These are phyloP conservation scores for Leccinum fallax DNA, from an alignment of 1,284 basidiomycete species.

Conservation along the genomic window DNA sequence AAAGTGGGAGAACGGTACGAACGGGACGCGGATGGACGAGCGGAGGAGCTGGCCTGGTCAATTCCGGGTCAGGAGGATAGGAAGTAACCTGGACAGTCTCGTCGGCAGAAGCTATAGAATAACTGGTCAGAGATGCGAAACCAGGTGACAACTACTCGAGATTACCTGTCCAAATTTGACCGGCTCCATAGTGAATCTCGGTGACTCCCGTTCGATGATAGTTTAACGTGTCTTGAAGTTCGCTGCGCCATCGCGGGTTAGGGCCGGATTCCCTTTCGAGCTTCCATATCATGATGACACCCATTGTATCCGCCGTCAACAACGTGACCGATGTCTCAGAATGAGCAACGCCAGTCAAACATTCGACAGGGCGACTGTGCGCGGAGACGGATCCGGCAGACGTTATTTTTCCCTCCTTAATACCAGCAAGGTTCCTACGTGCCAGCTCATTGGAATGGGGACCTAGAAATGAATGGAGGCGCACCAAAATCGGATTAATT, in stretches of 20 bases:
- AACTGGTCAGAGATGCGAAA: slow-evolving; percentile 2
- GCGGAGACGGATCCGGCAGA: slow-evolving; percentile 68
- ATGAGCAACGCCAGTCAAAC: slow-evolving; percentile 51
- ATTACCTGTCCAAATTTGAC: slow-evolving; percentile 84
- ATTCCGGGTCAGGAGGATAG: slow-evolving; percentile 33
- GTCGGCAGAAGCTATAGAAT: slow-evolving; percentile 75
- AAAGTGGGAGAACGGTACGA: slow-evolving; percentile 71
- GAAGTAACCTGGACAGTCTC: slow-evolving; percentile 71
- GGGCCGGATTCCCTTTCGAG: slow-evolving; percentile 49
- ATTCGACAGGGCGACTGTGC: slow-evolving; percentile 73
- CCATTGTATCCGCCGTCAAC: slow-evolving; percentile 87
- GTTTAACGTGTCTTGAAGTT: slow-evolving; percentile 58
- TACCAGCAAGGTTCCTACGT: slow-evolving; percentile 61
- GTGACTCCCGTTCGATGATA: slow-evolving; percentile 83
- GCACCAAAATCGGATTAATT: slow-evolving; percentile 86
- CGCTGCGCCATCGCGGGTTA: slow-evolving; percentile 54
- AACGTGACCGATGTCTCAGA: slow-evolving; percentile 53
- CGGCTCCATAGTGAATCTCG: slow-evolving; percentile 64
- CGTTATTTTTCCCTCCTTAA: slow-evolving; percentile 44
- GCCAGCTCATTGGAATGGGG: background rate
- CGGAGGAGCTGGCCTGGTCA: slow-evolving; percentile 43
- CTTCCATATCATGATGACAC: slow-evolving; percentile 78
- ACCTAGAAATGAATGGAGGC: background rate
- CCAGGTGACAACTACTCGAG: slow-evolving; percentile 3
- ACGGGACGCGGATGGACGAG: slow-evolving; percentile 71